Base-by-base conservation (phyloP, 441 rosid species). In the Iberis amara region DNA sequence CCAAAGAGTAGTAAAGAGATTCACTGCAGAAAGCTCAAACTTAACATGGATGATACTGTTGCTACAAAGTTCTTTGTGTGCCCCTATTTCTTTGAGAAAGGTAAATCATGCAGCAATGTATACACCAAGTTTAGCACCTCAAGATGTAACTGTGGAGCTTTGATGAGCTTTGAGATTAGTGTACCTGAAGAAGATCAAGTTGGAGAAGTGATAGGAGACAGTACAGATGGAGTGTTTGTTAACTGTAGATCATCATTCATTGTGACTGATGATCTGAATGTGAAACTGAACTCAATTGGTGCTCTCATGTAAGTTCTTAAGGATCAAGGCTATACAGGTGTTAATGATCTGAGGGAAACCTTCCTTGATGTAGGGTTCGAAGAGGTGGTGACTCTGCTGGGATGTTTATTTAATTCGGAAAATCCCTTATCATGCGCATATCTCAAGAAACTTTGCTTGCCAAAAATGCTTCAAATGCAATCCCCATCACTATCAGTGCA, bases 341-440 rank as follows among this genome's bases (percentile, higher is more conserved):
- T 63, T 32, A 40, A 55, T n/a, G 21, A 63, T 4, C 8, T 63
- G 0, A 30, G 33, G 11, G 61, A 54, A 54, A 11, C 8, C 38
- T 0, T 55, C 4, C 8, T 47, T 47, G 39, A 63, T 31, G 56
- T 63, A 54, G 60, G 68, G 23, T 18, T 26, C 9, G 36, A 39
- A 23, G 50, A 62, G 70, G 52, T 66, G 1, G 0, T 52, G 9
- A 40, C 39, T 32, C 45, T 66, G 21, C 36, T 66, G 1, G 65
- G 44, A 0, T 59, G 18, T 52, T 11, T 53, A 10, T 52, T 66
- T 44, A 59, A 51, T 9, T 66, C 52, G 0, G 65, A 66, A 1
- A 1, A 44, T 66, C 50, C 70, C 0, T 53, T 66, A 11, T 59
- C 70, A 2, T 61, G 59, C n/a, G 1, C 61, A 14, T 66, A 59